Conservation (phyloP, 352 stramenopile genomes). For the Phytophthora hibernalis region DNA sequence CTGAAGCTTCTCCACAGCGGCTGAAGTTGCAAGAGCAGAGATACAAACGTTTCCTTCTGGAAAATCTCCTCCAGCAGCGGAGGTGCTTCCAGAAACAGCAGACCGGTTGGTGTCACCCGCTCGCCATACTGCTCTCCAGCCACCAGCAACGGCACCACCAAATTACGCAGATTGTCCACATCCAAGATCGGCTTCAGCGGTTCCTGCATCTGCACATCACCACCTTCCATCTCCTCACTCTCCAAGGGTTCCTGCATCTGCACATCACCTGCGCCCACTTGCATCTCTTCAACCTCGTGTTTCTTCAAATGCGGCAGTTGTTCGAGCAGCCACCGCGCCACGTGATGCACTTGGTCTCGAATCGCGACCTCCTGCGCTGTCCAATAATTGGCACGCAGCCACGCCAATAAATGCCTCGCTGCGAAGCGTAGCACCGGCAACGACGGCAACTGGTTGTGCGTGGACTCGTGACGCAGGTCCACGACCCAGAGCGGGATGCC, state of each 20-base stretch:
- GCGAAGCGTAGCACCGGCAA: conserved; percentile 89
- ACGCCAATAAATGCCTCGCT: conserved; percentile 87
- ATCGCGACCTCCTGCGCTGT: conserved; percentile 66
- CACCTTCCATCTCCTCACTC: too few species aligned
- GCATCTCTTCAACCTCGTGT: not conserved
- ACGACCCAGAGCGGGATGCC: conserved; percentile 95
- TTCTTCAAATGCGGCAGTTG: conserved; percentile 35
- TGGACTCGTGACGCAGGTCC: conserved; percentile 93
- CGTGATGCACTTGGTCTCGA: conserved; percentile 51
- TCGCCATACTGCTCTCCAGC: conserved; percentile 63
- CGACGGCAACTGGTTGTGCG: conserved; percentile 93
- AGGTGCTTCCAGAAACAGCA: conserved; percentile 48
- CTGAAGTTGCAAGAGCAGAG: conserved; percentile 63
- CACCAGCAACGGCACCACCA: conserved; percentile 72
- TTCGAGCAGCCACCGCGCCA: conserved; percentile 45
- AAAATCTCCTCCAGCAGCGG: conserved; percentile 16
- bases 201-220: not conserved
- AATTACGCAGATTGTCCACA: conserved; percentile 56
- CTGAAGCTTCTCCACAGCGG: conserved; percentile 55
- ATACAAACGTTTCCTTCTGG: conserved; percentile 43
- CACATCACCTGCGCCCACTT: not conserved
- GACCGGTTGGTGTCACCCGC: conserved; percentile 45
- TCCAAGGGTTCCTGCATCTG: not conserved
- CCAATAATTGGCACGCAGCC: conserved; percentile 92
- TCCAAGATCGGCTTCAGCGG: conserved; percentile 37